Percentiles rank a stretch among this genome's conserved stretches.
Conservation (phyloP, 176 grass and related monocot genomes). For the Musa beccarii region DNA sequence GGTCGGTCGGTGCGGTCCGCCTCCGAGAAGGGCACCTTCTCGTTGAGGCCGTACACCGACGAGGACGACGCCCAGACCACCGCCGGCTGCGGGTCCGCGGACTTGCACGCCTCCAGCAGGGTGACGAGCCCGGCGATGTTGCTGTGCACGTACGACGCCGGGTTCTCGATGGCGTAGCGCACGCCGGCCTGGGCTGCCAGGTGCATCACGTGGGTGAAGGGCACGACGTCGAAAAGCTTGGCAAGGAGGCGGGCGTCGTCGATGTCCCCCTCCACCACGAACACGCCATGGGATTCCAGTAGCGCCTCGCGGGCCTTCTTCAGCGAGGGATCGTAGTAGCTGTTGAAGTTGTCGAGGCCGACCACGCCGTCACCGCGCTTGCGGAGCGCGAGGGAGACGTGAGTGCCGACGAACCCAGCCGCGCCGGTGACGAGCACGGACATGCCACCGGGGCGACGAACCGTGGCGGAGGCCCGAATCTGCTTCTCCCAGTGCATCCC, state of each 20-base stretch:
- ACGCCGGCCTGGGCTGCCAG: conserved; percentile 36
- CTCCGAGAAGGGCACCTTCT: conserved; percentile 29
- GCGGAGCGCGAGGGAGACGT: background rate
- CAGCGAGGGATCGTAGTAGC: background rate
- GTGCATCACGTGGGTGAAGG: conserved; percentile 37
- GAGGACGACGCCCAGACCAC: conserved; percentile 41
- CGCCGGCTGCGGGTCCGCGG: conserved; percentile 29
- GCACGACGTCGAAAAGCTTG: conserved; percentile 30
- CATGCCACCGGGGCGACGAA: background rate
- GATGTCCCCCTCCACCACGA: background rate
- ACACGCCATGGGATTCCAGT: background rate
- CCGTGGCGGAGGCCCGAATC: background rate
- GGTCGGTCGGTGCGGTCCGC: conserved; percentile 33
- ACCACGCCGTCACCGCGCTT: background rate
- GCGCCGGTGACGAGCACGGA: background rate
- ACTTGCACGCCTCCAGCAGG: conserved; percentile 27
- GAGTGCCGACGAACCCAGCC: background rate
- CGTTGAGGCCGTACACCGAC: conserved; percentile 34
- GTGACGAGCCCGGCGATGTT: conserved; percentile 33
- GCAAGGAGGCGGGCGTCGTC: conserved; percentile 16
- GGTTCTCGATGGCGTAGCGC: conserved; percentile 33
- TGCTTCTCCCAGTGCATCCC: background rate
- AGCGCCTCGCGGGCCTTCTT: background rate
- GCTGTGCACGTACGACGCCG: conserved; percentile 35
- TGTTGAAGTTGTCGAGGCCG: background rate